Evolutionary conservation across 306 rosid species (phyloP), one percentile per base, ranked within the genome.

Genomic region (Biancaea sappan): DNA sequence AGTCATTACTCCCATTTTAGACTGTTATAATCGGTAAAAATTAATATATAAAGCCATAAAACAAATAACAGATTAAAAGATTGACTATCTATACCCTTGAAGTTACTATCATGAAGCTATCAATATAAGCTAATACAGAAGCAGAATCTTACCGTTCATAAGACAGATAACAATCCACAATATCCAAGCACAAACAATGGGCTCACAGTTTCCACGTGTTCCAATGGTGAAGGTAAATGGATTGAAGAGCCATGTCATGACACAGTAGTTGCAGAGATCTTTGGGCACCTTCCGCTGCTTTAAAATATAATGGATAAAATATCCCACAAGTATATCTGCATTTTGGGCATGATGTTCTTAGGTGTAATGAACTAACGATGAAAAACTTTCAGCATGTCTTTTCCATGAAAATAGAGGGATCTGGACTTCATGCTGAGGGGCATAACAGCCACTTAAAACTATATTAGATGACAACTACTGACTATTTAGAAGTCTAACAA

Each of bases 161-260:
- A 92, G 93, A 77, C 99, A 94, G 53, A 88, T 77, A 65, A 90
- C 57, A 83, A 90, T 83, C 96, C 97, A 90, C 77, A 90, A 85
- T 73, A 92, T 79, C 91, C 83, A 51, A 32, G 95, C 96, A 84
- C 97, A 94, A 63, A 90, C 99, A 86, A 92, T 53, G 32, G 99
- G 95, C 83, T 94, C 97, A 75, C 97, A 92, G 86, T 94, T 94
- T 47, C 96, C 97, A 16, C 97, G 84, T 48, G 97, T 94, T 70
- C 96, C 97, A 26, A 92, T 92, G 28, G 99, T 94, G 83, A 94
- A 92, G 14, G 96, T 94, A 72, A 92, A 92, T 31, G 96, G 99
- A 80, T 94, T 91, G 77, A 92, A 90, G 66, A 94, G 92, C 96
- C 96, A 94, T 25, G 77, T 75, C 71, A 87, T 86, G 71, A 90